These are phyloP conservation scores for Lycium ferocissimum DNA, from an alignment of 257 asterid species.

Conservation along the genomic window DNA sequence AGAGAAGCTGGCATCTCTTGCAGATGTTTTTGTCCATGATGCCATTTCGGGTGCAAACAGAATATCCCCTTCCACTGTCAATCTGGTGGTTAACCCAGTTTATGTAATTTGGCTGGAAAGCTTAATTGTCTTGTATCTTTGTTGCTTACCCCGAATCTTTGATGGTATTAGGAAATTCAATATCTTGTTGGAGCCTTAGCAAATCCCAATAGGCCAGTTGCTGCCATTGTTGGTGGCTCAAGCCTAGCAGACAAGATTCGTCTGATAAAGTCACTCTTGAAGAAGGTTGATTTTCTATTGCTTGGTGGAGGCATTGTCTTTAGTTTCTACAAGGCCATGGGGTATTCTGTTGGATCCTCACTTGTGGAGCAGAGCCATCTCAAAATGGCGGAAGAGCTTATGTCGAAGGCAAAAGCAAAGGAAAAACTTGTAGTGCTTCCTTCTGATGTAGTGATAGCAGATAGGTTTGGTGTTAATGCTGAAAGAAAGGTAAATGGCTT, in stretches of 20 bases:
- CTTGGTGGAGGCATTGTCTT: constrained; percentile 90
- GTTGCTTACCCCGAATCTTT: no score
- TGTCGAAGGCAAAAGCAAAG: constrained; percentile 81
- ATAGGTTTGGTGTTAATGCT: no score
- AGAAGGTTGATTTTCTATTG: constrained; percentile 70
- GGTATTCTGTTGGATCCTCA: constrained; percentile 73
- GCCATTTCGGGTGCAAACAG: constrained; percentile 90
- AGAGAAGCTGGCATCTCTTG: constrained; percentile 65
- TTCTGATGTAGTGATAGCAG: no score
- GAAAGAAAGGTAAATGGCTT: no score
- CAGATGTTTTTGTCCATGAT: constrained; percentile 68
- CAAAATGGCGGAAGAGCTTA: constrained; percentile 67
- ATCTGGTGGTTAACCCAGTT: background rate
- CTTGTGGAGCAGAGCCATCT: constrained; percentile 84
- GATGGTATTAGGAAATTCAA: constrained; percentile 75
- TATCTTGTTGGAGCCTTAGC: constrained; percentile 80
- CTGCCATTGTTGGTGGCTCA: constrained; percentile 89
- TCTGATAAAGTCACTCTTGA: constrained; percentile 72
- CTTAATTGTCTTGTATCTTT: no score
- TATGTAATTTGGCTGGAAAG: no score
- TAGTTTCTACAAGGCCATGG: constrained; percentile 88
- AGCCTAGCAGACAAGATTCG: constrained; percentile 79
- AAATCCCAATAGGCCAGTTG: constrained; percentile 83
- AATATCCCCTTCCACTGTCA: constrained; percentile 59
- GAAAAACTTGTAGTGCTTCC: no score